A percentile compares a stretch with the other conserved stretches of the same genome.
phyloP scores from a whole-genome alignment of 768 basidiomycete genomes.

The Naganishia randhawae region DNA sequence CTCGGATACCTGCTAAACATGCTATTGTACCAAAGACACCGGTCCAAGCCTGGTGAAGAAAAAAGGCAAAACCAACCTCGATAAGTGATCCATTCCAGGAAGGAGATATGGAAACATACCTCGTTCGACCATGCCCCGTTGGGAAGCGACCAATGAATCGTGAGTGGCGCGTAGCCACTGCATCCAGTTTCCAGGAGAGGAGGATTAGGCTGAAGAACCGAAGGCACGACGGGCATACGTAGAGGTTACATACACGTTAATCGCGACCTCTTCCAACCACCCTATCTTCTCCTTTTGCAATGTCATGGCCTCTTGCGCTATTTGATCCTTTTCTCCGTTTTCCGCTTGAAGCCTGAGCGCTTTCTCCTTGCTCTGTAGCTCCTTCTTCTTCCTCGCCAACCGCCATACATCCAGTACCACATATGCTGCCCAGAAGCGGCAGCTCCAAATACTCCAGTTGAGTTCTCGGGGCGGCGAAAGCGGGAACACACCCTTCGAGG shows the following conservation, averaged over 20 bases:
- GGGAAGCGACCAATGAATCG: constrained; percentile 46
- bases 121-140: constrained; percentile 44
- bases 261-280: constrained; percentile 21
- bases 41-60: constrained; percentile 21
- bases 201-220: background rate
- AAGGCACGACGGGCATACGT: background rate
- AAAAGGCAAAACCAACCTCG: background rate
- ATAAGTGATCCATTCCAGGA: background rate
- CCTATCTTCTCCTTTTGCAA: constrained; percentile 6
- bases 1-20: constrained; percentile 25
- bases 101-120: constrained; percentile 6
- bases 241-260: constrained; percentile 5
- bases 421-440: constrained; percentile 43
- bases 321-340: background rate
- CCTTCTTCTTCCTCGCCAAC: constrained; percentile 3
- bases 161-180: constrained; percentile 48
- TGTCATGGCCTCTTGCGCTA: constrained; percentile 10
- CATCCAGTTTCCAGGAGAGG: background rate
- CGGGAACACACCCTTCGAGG: constrained; percentile 40
- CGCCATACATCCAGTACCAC: constrained; percentile 25
- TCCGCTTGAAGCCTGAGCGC: background rate
- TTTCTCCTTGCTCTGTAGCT: constrained; percentile 1
- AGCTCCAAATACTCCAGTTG: constrained; percentile 41
- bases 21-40: constrained; percentile 31
- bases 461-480: constrained; percentile 29